A percentile compares a stretch with the other conserved stretches of the same genome.
These are phyloP conservation scores for Rhizophora apiculata DNA, from an alignment of 345 rosid genomes.

Conservation along the genomic window DNA sequence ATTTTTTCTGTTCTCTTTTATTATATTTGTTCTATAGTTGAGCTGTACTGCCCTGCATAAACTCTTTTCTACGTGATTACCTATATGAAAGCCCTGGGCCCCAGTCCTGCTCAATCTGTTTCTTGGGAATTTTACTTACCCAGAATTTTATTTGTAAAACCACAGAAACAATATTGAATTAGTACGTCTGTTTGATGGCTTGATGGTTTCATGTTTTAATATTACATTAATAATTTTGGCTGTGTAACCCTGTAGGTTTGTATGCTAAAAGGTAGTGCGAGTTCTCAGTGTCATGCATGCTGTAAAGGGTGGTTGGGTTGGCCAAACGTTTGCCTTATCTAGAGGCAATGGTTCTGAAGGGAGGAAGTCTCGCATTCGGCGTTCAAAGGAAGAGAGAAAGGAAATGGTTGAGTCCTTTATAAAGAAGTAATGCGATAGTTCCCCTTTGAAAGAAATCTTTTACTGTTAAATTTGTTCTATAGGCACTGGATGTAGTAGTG, in stretches of 20 bases:
- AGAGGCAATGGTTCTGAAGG: conserved; percentile 66
- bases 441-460: conserved; percentile 16
- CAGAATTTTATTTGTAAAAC: not conserved
- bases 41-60: too few relatives aligned
- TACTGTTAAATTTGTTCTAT: conserved; percentile 10
- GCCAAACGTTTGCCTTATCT: conserved; percentile 75
- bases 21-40: not conserved
- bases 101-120: too few relatives aligned
- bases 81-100: too few relatives aligned
- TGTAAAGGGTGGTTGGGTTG: conserved; percentile 61
- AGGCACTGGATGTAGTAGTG: not conserved
- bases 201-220: not conserved
- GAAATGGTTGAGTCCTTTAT: conserved; percentile 74
- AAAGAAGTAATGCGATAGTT: conserved; percentile 50
- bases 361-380: conserved; percentile 78
- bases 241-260: conserved; percentile 8
- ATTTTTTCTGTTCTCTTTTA: not conserved
- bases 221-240: conserved; percentile 1
- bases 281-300: conserved; percentile 53
- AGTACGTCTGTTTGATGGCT: not conserved
- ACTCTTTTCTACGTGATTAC: too few relatives aligned
- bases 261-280: conserved; percentile 15
- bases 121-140: too few relatives aligned
- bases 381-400: conserved; percentile 92
- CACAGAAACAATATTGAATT: not conserved